Conservation (phyloP, 192 early-diverging fungal genomes). For the Linnemannia hyalina region DNA sequence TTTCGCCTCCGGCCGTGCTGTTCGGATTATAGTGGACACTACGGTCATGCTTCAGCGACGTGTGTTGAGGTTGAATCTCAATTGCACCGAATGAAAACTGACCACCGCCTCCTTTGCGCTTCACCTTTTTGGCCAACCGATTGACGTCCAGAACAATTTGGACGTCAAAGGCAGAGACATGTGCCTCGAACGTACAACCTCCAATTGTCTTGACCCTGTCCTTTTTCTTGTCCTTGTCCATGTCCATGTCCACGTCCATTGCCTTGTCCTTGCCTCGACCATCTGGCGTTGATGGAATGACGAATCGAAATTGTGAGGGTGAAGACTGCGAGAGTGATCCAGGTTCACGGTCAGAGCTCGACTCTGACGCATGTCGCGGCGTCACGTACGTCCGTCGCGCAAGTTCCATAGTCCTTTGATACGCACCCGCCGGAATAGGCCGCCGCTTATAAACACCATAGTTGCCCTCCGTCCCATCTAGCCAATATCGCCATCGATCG, state of each 20-base stretch:
- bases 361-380: not conserved
- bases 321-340: not conserved
- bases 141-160: slow-evolving; percentile 37
- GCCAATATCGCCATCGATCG: slow-evolving; percentile 53
- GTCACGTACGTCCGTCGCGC: slow-evolving; percentile 5
- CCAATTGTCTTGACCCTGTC: not conserved
- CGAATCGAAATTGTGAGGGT: not conserved
- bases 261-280: not conserved
- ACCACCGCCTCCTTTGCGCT: not conserved
- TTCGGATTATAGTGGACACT: not conserved
- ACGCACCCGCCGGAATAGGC: not conserved
- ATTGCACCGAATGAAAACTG: slow-evolving; percentile 36
- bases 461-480: slow-evolving; percentile 20
- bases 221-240: not conserved
- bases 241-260: not conserved
- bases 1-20: not conserved
- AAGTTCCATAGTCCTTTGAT: not conserved
- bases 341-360: not conserved
- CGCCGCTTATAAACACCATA: slow-evolving; percentile 43
- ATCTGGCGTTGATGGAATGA: not conserved
- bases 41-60: not conserved
- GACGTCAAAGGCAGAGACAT: not conserved
- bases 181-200: slow-evolving; percentile 3
- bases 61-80: slow-evolving; percentile 35
- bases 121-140: slow-evolving; percentile 23